Evolutionary conservation across 2,329 filamentous ascomycete species (phyloP), one percentile per base, ranked within the genome.

Genomic region (Aspergillus latus): DNA sequence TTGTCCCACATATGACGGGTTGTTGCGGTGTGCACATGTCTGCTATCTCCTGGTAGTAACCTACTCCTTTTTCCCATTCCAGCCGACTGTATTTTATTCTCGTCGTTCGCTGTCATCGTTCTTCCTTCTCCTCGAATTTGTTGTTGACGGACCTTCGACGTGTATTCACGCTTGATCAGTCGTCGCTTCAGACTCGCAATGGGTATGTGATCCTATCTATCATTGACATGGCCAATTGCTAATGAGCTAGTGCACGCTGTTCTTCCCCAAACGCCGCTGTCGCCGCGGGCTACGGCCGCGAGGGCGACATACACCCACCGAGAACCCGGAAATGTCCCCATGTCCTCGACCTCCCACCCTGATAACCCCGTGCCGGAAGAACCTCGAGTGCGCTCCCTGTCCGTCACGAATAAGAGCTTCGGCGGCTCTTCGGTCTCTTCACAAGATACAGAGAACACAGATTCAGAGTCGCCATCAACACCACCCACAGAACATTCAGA

Each of bases 311-410:
- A 59, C 43, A 57, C 62, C 48, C 60, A 61, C 39, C 63, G 67
- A 59, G 59, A 66, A 11, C 64, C 66, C 44, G 63, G 64, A 52
- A 64, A 61, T 16, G 68, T 74, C 46, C 74, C 73, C 10, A 60
- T 70, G 53, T 74, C 76, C 4, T 65, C 70, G 11, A 78, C 75
- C 49, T 79, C 75, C 36, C 77, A 79, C 58, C 77, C 78, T 11
- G 68, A 74, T 49, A 75, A 80, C 61, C 77, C 77, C 10, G 72
- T 80, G 51, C 78, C 78, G 4, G 74, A 79, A 68, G 78, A 80
- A 61, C 78, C 77, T 51, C 68, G 65, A 4, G 68, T 74, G 13
- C 69, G 70, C 44, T 70, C 72, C 9, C 60, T 75, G 11, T 72
- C 70, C 28, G 64, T 74, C n/a, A 69, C 72, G 11, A 68, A 71